These are phyloP conservation scores for Candida sithepensis DNA, from an alignment of 805 yeast species.

Conservation along the genomic window DNA sequence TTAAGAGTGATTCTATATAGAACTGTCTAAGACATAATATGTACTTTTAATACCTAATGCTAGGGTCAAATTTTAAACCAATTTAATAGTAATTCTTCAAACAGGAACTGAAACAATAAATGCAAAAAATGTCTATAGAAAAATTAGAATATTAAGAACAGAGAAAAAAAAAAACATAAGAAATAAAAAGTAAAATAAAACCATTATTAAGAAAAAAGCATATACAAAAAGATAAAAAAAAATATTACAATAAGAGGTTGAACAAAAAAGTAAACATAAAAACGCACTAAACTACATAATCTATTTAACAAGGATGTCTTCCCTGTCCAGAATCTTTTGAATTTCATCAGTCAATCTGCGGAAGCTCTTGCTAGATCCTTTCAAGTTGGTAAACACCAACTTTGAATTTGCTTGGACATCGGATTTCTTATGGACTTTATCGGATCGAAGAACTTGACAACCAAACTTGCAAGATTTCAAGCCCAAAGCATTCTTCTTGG, in stretches of 20 bases:
- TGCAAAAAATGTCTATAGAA: too few relatives aligned
- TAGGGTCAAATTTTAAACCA: too few relatives aligned
- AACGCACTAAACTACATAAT: background rate
- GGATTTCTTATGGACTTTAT: conserved; percentile 32
- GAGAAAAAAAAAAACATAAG: background rate
- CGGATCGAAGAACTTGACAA: conserved; percentile 45
- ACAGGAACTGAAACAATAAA: too few relatives aligned
- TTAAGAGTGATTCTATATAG: too few relatives aligned
- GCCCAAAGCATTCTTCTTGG: conserved; percentile 58
- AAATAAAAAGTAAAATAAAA: background rate
- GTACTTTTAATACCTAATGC: too few relatives aligned
- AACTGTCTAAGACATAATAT: too few relatives aligned
- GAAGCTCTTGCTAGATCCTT: conserved; percentile 64
- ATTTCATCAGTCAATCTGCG: conserved; percentile 58
- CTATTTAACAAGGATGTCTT: conserved; percentile 46
- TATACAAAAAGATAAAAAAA: background rate
- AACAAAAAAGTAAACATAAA: background rate
- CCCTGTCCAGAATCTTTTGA: conserved; percentile 60
- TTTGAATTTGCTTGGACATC: conserved; percentile 35
- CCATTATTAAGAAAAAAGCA: background rate
- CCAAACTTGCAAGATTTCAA: conserved; percentile 63
- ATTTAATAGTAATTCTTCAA: too few relatives aligned
- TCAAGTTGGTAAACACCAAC: conserved; percentile 55
- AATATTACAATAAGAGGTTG: conserved; percentile 1
- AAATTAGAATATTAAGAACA: background rate